These are phyloP conservation scores for Suillus luteus DNA, from an alignment of 768 basidiomycete species.

Conservation along the genomic window DNA sequence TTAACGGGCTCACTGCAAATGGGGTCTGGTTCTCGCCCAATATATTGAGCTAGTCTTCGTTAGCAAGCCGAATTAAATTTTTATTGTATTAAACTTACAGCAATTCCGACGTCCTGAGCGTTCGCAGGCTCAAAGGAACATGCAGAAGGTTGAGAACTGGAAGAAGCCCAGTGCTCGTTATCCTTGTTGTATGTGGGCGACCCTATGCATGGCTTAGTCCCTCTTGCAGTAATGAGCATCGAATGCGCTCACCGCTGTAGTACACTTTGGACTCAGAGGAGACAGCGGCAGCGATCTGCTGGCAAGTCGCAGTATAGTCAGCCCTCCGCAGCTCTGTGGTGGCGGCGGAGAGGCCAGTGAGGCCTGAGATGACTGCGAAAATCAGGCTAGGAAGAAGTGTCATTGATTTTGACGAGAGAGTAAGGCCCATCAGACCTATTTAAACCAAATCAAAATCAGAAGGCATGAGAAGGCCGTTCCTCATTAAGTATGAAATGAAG, in stretches of 20 bases:
- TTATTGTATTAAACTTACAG: slow-evolving; percentile 35
- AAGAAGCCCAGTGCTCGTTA: slow-evolving; percentile 52
- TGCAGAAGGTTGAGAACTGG: slow-evolving; percentile 45
- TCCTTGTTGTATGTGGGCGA: slow-evolving; percentile 40
- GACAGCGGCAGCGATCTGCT: slow-evolving; percentile 38
- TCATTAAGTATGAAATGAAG: not conserved
- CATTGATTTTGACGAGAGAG: not conserved
- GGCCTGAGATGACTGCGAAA: not conserved
- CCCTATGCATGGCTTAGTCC: slow-evolving; percentile 9
- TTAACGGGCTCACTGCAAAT: slow-evolving; percentile 48
- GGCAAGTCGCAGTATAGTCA: slow-evolving; percentile 28
- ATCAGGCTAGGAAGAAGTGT: not conserved
- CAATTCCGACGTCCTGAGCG: slow-evolving; percentile 48
- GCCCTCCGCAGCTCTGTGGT: not conserved
- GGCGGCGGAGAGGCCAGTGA: not conserved
- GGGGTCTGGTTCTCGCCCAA: slow-evolving; percentile 46
- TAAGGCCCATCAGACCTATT: not conserved
- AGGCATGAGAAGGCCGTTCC: not conserved
- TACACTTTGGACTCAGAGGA: slow-evolving; percentile 50
- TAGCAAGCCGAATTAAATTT: not conserved
- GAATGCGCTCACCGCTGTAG: slow-evolving; percentile 37
- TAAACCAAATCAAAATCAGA: not conserved
- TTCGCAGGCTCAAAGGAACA: slow-evolving; percentile 65
- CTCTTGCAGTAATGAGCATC: not conserved
- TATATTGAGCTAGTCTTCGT: slow-evolving; percentile 44